phyloP scores from a whole-genome alignment of 2,329 filamentous ascomycete genomes.

The Colletotrichum orbiculare region DNA sequence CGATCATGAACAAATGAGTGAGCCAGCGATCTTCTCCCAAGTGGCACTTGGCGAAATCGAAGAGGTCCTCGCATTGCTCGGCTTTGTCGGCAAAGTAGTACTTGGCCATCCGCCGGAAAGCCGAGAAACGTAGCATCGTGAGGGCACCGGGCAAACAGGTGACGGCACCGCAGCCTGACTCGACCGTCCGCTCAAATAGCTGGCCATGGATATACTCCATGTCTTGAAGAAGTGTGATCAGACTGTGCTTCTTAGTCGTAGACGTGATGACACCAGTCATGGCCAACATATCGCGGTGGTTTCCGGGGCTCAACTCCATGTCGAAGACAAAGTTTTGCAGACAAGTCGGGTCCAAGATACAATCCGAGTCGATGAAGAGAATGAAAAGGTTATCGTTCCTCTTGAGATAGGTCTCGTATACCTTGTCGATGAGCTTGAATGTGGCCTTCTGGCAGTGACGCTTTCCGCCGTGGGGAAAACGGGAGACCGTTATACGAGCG shows the following conservation, averaged over 20 bases:
- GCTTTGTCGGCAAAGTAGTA: constrained; percentile 99
- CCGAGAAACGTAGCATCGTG: constrained; percentile 94
- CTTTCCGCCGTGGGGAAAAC: constrained; percentile 94
- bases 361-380: constrained; percentile 97
- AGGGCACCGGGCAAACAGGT: constrained; percentile 96
- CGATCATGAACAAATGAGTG: constrained; percentile 99
- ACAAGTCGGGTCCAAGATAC: constrained; percentile 90
- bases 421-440: constrained; percentile 91
- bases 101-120: constrained; percentile 95
- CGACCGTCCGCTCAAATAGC: constrained; percentile 93
- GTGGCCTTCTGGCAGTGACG: constrained; percentile 93
- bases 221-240: constrained; percentile 94
- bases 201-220: constrained; percentile 99
- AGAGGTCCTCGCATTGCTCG: constrained; percentile 93
- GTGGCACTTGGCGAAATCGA: constrained; percentile 96
- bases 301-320: constrained; percentile 96
- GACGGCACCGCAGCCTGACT: constrained; percentile 92
- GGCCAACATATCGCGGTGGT: constrained; percentile 90
- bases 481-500: constrained; percentile 87
- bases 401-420: constrained; percentile 88
- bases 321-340: constrained; percentile 98
- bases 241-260: constrained; percentile 86
- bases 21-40: constrained; percentile 96
- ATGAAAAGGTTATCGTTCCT: constrained; percentile 93
- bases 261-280: constrained; percentile 99